These are phyloP conservation scores for Wickerhamomyces tratensis DNA, from an alignment of 805 yeast genomes.

Conservation along the genomic window DNA sequence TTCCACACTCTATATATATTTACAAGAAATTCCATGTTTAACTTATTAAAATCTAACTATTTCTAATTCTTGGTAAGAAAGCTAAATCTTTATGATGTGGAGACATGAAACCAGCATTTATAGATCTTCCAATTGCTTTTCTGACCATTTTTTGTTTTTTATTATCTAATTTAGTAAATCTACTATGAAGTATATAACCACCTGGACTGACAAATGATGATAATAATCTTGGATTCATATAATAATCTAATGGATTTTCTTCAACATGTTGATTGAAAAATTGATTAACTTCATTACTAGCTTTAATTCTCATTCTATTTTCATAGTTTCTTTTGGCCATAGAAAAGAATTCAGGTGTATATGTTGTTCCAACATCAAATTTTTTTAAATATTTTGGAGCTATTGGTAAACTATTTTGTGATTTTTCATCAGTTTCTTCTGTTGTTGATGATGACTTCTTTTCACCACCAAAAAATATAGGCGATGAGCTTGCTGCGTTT, in stretches of 20 bases:
- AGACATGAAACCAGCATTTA: conserved; percentile 73
- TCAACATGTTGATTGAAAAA: conserved; percentile 33
- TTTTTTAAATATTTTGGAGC: no score
- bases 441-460: no score
- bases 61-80: conserved; percentile 19
- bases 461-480: no score
- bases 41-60: background rate
- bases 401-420: no score
- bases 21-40: background rate
- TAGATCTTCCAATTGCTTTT: conserved; percentile 71
- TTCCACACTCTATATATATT: no score
- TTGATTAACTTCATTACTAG: conserved; percentile 11
- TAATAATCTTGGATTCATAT: conserved; percentile 61
- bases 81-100: conserved; percentile 57
- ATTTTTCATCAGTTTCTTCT: no score
- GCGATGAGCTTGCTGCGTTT: no score
- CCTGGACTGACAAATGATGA: conserved; percentile 57
- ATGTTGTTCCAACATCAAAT: no score
- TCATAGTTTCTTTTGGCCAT: background rate
- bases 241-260: conserved; percentile 60
- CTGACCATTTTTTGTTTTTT: conserved; percentile 63
- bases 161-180: conserved; percentile 55
- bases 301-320: conserved; percentile 1
- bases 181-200: conserved; percentile 71
- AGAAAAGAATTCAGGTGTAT: no score